These are phyloP conservation scores for Earliella scabrosa DNA, from an alignment of 1,284 basidiomycete species.

Conservation along the genomic window DNA sequence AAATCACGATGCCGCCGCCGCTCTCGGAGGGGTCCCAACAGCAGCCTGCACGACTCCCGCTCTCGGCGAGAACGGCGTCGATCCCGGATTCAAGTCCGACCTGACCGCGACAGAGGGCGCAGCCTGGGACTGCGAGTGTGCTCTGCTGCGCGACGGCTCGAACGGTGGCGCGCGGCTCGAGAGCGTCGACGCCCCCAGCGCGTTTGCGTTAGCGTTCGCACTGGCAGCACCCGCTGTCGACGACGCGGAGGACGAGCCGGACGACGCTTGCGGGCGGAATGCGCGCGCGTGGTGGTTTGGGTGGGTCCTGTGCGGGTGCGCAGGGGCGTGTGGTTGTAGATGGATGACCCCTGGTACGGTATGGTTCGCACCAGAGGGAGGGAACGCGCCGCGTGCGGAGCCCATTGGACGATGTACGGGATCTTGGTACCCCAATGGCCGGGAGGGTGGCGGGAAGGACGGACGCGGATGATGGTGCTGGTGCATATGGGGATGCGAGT, in stretches of 20 bases:
- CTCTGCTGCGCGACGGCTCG: slow-evolving; percentile 29
- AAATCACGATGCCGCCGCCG: background rate
- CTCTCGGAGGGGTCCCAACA: background rate
- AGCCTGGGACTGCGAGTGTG: slow-evolving; percentile 9
- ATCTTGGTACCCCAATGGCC: slow-evolving; percentile 11
- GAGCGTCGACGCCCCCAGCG: slow-evolving; percentile 25
- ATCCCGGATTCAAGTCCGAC: slow-evolving; percentile 36
- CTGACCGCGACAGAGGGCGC: slow-evolving; percentile 12
- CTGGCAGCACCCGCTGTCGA: background rate
- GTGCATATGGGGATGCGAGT: slow-evolving; percentile 32
- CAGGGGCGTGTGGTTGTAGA: slow-evolving; percentile 23
- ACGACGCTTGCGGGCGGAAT: slow-evolving; percentile 17
- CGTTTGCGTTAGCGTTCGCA: background rate
- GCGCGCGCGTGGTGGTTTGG: slow-evolving; percentile 15
- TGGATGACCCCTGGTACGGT: slow-evolving; percentile 33
- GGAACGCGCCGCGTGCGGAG: too few relatives aligned
- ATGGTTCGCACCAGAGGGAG: background rate
- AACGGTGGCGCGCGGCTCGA: slow-evolving; percentile 39
- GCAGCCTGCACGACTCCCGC: slow-evolving; percentile 15
- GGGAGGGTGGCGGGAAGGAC: slow-evolving; percentile 16
- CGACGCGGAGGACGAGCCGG: slow-evolving; percentile 22
- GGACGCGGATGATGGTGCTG: slow-evolving; percentile 23
- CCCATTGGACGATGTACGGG: too few relatives aligned
- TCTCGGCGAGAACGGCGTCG: slow-evolving; percentile 34
- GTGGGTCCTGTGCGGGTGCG: slow-evolving; percentile 18